Evolutionary conservation across 768 basidiomycete genomes (phyloP).

Genomic region (Calocera viscosa): DNA sequence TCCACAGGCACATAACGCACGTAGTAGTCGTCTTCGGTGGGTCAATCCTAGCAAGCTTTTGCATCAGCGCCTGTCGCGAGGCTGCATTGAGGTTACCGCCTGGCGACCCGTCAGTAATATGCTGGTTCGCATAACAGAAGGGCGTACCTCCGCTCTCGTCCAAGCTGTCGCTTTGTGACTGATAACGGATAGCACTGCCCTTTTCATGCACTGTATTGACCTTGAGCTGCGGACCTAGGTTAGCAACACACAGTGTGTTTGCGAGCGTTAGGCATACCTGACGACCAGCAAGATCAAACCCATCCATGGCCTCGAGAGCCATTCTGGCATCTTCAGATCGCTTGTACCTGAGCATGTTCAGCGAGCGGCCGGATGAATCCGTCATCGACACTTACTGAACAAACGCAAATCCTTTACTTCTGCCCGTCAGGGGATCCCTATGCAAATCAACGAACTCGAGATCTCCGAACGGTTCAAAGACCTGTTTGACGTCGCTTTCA

Average conservation of each 20-base stretch:
- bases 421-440: conserved; percentile 83
- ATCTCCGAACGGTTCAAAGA: conserved; percentile 97
- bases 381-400: conserved; percentile 56
- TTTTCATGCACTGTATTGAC: conserved; percentile 91
- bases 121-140: not conserved
- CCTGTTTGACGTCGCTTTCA: conserved; percentile 94
- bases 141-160: conserved; percentile 78
- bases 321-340: conserved; percentile 87
- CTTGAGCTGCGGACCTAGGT: conserved; percentile 43
- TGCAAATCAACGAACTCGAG: conserved; percentile 98
- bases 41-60: conserved; percentile 95
- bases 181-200: conserved; percentile 43
- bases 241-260: conserved; percentile 18
- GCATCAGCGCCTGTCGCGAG: conserved; percentile 98
- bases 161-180: conserved; percentile 51
- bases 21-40: not conserved
- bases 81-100: conserved; percentile 97
- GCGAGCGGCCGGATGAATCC: conserved; percentile 4
- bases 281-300: conserved; percentile 91
- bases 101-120: conserved; percentile 26
- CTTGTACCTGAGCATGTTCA: conserved; percentile 53
- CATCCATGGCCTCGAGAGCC: conserved; percentile 98
- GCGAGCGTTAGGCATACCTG: no score
- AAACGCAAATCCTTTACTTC: conserved; percentile 96
- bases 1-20: not conserved